Evolutionary conservation across 352 stramenopile genomes (phyloP), one percentile per base, ranked within the genome.

Genomic region (Phytophthora cactorum): DNA sequence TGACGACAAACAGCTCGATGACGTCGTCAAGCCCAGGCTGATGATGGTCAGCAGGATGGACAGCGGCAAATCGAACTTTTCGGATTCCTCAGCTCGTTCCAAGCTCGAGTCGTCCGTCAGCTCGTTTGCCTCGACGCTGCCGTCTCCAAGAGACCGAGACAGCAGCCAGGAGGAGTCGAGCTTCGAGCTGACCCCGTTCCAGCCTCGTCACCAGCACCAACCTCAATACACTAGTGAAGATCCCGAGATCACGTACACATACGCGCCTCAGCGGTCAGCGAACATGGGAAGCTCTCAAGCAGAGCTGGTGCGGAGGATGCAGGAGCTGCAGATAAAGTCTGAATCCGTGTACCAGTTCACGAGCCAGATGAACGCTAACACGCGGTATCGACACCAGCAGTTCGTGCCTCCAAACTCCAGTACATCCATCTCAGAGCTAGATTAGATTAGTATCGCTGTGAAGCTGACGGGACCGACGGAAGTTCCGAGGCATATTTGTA

Each of bases 281-380:
- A 46, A 36, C 14, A 8, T 44, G 15, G 47, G 12, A 1, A 46
- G 3, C 5, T 66, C 58, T 2, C 66, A 58, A 12, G 56, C 50
- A 6, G 67, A 81, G 32, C 44, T 90, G 14, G 75, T 81, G 56
- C 62, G 75, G 44, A 82, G 73, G 59, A 89, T 89, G 81, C 72
- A 72, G 31, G 69, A 85, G 56, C 60, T 89, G n/a, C 76, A 82
- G 28, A 72, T 80, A 39, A 77, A 75, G n/a, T 80, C 81, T 0
- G 81, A 89, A 59, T 81, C 77, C 2, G 79, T 81, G n/a, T 89
- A 88, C 53, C 75, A 85, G 59, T 69, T 86, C 44, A 84, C 81
- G 17, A 83, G 80, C 49, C 74, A 82, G 50, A 82, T 76, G 66
- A 73, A 71, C 46, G 66, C 62, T 36, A 67, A 63, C 25, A 73